A percentile compares a stretch with the other conserved stretches of the same genome.
Conservation (phyloP, 768 basidiomycete genomes). For the Agrocybe praecox region DNA sequence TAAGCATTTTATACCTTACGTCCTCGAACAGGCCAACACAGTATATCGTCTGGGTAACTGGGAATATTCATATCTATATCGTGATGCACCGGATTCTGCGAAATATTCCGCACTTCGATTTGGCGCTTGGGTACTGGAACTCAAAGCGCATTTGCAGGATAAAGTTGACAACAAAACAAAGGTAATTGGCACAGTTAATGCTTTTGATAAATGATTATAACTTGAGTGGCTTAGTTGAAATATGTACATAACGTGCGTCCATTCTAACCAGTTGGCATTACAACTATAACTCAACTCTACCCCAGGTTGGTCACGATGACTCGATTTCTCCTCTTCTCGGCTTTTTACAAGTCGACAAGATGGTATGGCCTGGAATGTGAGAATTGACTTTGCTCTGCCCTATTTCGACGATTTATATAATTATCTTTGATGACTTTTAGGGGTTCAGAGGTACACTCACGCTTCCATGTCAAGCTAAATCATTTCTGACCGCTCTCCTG, state of each 20-base stretch:
- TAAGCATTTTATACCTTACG: too few relatives aligned
- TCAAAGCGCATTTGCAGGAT: constrained; percentile 40
- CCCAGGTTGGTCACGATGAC: constrained; percentile 49
- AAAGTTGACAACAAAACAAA: constrained; percentile 37
- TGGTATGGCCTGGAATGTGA: constrained; percentile 60
- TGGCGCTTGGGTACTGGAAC: constrained; percentile 49
- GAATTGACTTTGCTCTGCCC: too few relatives aligned
- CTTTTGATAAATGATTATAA: background rate
- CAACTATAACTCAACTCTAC: background rate
- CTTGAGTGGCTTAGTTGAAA: constrained; percentile 28
- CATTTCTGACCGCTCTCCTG: constrained; percentile 6
- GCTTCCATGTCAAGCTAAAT: background rate
- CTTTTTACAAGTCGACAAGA: constrained; percentile 47
- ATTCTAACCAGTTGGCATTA: background rate
- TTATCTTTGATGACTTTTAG: too few relatives aligned
- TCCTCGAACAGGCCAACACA: constrained; percentile 45
- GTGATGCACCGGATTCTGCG: constrained; percentile 46
- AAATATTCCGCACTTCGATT: constrained; percentile 45
- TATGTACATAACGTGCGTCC: constrained; percentile 44
- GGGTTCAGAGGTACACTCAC: constrained; percentile 42
- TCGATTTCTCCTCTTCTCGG: constrained; percentile 52
- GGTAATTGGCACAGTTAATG: constrained; percentile 18
- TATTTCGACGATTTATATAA: too few relatives aligned
- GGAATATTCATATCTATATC: constrained; percentile 59
- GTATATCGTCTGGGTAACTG: constrained; percentile 62